A percentile compares a stretch with the other conserved stretches of the same genome.
Conservation (phyloP, 441 rosid genomes). For the Manihot esculenta region DNA sequence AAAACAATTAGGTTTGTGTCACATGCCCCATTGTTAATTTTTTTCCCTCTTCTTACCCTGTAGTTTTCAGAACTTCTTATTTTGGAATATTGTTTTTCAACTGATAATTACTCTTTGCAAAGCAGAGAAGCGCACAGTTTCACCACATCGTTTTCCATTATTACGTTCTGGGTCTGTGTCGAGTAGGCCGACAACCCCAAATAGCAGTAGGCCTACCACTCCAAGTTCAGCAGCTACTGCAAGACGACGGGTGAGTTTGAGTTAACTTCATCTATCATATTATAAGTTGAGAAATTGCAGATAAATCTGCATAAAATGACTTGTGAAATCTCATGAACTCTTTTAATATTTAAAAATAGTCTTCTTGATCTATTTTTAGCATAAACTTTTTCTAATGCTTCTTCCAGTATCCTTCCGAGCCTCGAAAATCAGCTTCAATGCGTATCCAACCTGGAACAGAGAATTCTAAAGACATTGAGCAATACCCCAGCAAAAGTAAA, state of each 20-base stretch:
- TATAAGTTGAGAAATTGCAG: constrained; percentile 3
- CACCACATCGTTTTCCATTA: constrained; percentile 77
- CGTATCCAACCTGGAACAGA: constrained; percentile 56
- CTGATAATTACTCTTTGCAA: constrained; percentile 12
- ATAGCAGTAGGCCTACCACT: constrained; percentile 61
- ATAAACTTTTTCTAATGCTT: constrained; percentile 14
- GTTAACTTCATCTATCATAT: background rate
- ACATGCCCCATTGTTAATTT: background rate
- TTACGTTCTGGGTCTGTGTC: constrained; percentile 68
- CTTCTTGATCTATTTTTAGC: background rate
- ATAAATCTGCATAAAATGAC: constrained; percentile 8
- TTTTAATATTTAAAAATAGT: background rate
- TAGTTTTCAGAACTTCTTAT: background rate
- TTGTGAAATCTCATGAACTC: background rate
- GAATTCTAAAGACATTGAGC: constrained; percentile 52
- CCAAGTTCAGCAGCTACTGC: constrained; percentile 48
- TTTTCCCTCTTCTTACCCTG: background rate
- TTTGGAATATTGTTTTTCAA: background rate
- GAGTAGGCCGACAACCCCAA: constrained; percentile 62
- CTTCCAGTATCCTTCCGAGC: constrained; percentile 75
- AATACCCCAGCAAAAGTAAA: constrained; percentile 79
- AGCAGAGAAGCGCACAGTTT: constrained; percentile 66
- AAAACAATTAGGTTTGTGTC: constrained; percentile 54
- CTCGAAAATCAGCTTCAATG: constrained; percentile 75
- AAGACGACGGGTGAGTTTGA: constrained; percentile 50